Evolutionary conservation across 108 stramenopile genomes (phyloP).

Genomic region (Discostella stelligeroides): DNA sequence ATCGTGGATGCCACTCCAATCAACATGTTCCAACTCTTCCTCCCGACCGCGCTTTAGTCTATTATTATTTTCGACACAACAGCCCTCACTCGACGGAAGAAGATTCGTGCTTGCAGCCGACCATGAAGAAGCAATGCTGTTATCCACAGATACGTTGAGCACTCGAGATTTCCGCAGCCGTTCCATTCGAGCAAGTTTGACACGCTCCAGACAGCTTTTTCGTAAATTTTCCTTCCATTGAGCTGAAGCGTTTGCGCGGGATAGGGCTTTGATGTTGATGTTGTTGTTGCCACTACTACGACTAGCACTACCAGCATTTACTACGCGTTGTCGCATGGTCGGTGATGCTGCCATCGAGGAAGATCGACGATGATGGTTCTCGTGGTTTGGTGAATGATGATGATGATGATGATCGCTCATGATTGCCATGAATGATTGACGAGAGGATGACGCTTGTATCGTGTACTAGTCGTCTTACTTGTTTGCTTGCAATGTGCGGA

Average conservation of each 20-base stretch:
- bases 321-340: background rate
- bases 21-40: background rate
- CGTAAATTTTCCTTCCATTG: slow-evolving; percentile 20
- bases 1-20: background rate
- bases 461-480: no score
- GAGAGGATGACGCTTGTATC: no score
- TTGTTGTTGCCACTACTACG: background rate
- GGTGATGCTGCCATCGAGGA: background rate
- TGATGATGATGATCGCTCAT: no score
- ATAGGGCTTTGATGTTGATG: slow-evolving; percentile 3
- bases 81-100: background rate
- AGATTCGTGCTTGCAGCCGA: background rate
- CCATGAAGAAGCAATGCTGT: background rate
- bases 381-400: background rate
- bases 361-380: background rate
- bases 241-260: background rate
- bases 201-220: slow-evolving; percentile 20
- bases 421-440: no score
- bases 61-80: slow-evolving; percentile 18
- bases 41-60: background rate
- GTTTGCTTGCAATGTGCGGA: no score
- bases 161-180: slow-evolving; percentile 6
- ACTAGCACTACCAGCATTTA: no score
- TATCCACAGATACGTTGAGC: background rate
- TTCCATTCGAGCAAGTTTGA: slow-evolving; percentile 19